Conservation (phyloP, 2,329 filamentous ascomycete genomes). For the Emericellopsis cladophorae region DNA sequence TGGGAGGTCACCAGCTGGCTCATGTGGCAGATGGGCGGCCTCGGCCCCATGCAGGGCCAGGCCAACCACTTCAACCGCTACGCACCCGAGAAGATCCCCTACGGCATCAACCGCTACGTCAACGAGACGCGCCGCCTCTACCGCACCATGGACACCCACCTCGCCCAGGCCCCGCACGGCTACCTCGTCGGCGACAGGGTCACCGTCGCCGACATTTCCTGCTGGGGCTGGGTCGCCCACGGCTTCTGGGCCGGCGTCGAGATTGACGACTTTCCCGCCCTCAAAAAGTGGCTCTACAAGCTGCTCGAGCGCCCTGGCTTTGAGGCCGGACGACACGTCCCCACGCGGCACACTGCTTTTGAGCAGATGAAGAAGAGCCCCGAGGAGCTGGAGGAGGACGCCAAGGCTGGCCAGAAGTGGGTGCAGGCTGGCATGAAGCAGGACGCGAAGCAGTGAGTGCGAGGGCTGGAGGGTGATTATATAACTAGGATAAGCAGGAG, state of each 20-base stretch:
- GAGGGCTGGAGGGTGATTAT: too few relatives aligned
- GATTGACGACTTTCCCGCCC: conserved; percentile 59
- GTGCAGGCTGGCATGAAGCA: conserved; percentile 57
- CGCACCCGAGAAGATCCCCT: conserved; percentile 69
- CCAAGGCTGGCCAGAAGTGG: conserved; percentile 44
- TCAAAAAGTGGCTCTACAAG: conserved; percentile 67
- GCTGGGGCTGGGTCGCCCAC: conserved; percentile 63
- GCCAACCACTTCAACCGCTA: conserved; percentile 77
- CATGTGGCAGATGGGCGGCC: conserved; percentile 58
- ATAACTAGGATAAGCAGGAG: too few relatives aligned
- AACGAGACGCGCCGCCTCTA: conserved; percentile 81
- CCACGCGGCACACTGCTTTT: conserved; percentile 50
- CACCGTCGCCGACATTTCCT: conserved; percentile 69
- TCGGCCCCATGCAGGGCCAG: conserved; percentile 28
- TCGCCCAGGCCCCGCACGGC: conserved; percentile 41
- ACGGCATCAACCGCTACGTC: conserved; percentile 69
- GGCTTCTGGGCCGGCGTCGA: conserved; percentile 32
- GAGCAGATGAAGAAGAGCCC: conserved; percentile 27
- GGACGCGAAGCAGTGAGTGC: conserved; percentile 32
- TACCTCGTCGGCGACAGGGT: conserved; percentile 55
- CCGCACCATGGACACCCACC: conserved; percentile 60
- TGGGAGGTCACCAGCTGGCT: conserved; percentile 74
- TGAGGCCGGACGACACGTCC: conserved; percentile 63
- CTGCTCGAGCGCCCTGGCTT: conserved; percentile 58
- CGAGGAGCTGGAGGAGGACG: conserved; percentile 44